A percentile compares a stretch with the other conserved stretches of the same genome.
Evolutionary conservation across 257 asterid species (phyloP).

Genomic region (Euphrasia confusa): DNA sequence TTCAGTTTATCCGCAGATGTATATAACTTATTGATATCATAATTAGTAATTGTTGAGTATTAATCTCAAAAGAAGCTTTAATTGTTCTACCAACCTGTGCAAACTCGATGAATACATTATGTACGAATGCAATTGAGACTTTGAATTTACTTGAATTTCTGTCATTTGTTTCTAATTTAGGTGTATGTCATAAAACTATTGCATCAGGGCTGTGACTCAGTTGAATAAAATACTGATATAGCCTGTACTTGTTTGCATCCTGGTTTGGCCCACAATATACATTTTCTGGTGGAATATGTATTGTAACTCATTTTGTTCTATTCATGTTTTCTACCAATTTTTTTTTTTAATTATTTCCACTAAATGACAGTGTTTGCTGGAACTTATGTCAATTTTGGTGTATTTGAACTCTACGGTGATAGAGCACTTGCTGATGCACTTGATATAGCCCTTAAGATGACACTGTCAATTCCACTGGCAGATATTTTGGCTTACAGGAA

Average conservation of each 20-base stretch:
- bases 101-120: constrained; percentile 7
- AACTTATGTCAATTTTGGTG: constrained; percentile 95
- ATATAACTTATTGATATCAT: not conserved
- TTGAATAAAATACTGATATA: constrained; percentile 6
- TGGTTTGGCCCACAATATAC: constrained; percentile 5
- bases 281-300: not conserved
- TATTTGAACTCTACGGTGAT: constrained; percentile 96
- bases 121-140: constrained; percentile 18
- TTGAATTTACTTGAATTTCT: constrained; percentile 6
- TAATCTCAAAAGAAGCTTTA: constrained; percentile 6
- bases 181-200: constrained; percentile 16
- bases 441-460: constrained; percentile 84
- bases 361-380: constrained; percentile 77
- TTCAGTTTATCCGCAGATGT: constrained; percentile 18
- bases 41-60: not conserved
- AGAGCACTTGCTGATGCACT: constrained; percentile 98
- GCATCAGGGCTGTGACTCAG: constrained; percentile 4
- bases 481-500: constrained; percentile 94
- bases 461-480: constrained; percentile 70
- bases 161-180: not conserved
- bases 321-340: constrained; percentile 18
- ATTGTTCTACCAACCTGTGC: not conserved
- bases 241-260: constrained; percentile 3
- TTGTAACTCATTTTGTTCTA: constrained; percentile 12
- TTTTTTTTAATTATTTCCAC: constrained; percentile 20